phyloP scores from a whole-genome alignment of 495 filamentous ascomycete genomes.

The Cercophora samala region DNA sequence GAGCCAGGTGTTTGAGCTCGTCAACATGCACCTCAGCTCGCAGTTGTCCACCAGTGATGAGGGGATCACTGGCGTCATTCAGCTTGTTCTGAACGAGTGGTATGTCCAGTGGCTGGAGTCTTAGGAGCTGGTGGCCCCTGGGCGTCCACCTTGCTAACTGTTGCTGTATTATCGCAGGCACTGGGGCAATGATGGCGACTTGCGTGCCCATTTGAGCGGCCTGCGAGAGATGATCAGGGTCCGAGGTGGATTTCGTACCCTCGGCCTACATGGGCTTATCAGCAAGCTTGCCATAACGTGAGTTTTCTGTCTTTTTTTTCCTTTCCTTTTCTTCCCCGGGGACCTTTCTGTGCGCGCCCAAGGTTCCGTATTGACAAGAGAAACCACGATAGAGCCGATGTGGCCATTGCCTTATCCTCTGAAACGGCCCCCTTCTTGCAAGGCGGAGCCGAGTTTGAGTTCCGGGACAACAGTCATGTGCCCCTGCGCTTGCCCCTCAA shows the following conservation, averaged over 20 bases:
- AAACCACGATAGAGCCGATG: slow-evolving; percentile 29
- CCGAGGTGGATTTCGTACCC: slow-evolving; percentile 35
- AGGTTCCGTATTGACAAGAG: slow-evolving; percentile 7
- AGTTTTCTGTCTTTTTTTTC: slow-evolving; percentile 17
- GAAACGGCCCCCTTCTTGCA: slow-evolving; percentile 31
- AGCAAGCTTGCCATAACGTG: slow-evolving; percentile 40
- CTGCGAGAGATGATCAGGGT: slow-evolving; percentile 37
- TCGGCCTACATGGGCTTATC: slow-evolving; percentile 38
- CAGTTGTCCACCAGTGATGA: slow-evolving; percentile 34
- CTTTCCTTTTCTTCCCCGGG: too few relatives aligned
- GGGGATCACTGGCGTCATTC: slow-evolving; percentile 35
- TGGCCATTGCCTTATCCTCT: slow-evolving; percentile 35
- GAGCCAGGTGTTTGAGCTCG: slow-evolving; percentile 32
- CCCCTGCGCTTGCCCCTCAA: slow-evolving; percentile 37
- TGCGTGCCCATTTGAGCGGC: slow-evolving; percentile 34
- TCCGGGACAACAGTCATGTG: slow-evolving; percentile 26
- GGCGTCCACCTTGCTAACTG: neutral
- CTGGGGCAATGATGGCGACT: slow-evolving; percentile 34
- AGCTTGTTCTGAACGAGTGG: slow-evolving; percentile 40
- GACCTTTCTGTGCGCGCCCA: neutral
- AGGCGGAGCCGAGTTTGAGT: slow-evolving; percentile 30
- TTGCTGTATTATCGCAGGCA: slow-evolving; percentile 11
- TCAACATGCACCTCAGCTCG: slow-evolving; percentile 38
- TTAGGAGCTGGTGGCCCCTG: neutral
- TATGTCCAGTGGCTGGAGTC: too few relatives aligned